Percentiles rank a stretch among this genome's conserved stretches.
These are phyloP conservation scores for Leersia perrieri DNA, from an alignment of 176 grass and related monocot genomes.

Conservation along the genomic window DNA sequence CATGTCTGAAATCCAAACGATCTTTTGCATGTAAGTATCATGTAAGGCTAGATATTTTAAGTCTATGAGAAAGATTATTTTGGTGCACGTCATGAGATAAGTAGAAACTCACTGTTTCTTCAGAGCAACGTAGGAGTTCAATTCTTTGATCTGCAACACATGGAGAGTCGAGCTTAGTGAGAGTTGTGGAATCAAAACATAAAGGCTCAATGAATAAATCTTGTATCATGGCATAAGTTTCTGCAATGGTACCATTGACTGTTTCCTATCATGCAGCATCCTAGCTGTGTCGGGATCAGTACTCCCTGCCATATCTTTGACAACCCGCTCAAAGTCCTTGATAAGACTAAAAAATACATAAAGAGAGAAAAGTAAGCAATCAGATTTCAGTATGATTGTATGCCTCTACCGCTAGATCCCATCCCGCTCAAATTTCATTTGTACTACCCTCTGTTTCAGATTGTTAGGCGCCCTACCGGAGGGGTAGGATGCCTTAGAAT, in stretches of 20 bases:
- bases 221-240: background rate
- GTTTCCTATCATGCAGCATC: conserved; percentile 81
- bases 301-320: conserved; percentile 54
- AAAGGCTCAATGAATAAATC: background rate
- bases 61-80: background rate
- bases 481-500: too few relatives aligned
- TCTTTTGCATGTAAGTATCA: background rate
- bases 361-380: background rate
- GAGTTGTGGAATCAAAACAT: conserved; percentile 11
- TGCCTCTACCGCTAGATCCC: background rate
- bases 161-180: conserved; percentile 6
- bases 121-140: conserved; percentile 93
- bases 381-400: background rate
- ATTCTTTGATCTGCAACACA: conserved; percentile 91
- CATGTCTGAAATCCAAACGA: conserved; percentile 51
- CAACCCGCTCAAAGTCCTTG: conserved; percentile 87
- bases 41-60: background rate
- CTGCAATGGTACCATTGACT: conserved; percentile 58
- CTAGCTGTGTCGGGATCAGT: conserved; percentile 53
- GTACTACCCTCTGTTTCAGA: too few relatives aligned
- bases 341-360: conserved; percentile 56
- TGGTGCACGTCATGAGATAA: conserved; percentile 9
- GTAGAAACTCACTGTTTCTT: conserved; percentile 91
- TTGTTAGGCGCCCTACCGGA: too few relatives aligned
- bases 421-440: background rate